Evolutionary conservation across 306 rosid genomes (phyloP), one percentile per base, ranked within the genome.

Genomic region (Oxytropis ochrocephala): DNA sequence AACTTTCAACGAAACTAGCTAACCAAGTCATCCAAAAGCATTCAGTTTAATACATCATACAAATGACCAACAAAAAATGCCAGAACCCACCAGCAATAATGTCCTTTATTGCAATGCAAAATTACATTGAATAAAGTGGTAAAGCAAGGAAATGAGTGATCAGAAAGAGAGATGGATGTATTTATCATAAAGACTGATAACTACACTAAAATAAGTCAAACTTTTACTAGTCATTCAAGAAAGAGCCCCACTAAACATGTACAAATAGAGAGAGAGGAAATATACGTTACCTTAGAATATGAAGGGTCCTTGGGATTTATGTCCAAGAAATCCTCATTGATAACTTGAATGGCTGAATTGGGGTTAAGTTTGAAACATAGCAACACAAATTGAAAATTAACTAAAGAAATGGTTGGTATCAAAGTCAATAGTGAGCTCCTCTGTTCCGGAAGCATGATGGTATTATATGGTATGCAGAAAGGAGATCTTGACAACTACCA

Each of bases 271-370:
- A n/a, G n/a, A 69, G n/a, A 78, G 66, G n/a, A 69, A 70, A 72
- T 67, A 48, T 24, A 64, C 49, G 61, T 69, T 72, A 91, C 99
- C 91, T 84, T 84, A 5, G 92, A 87, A 78, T 82, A 87, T 7
- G 88, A 47, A 69, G 91, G 84, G 69, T 75, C 96, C 36, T 76
- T 65, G 60, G 97, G 87, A 77, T 80, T 73, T 50, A 85, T 70
- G 35, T 64, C 81, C 64, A 91, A 79, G 88, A 95, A 95, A 79
- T 89, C 97, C 52, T 89, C 95, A 35, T 87, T 86, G 75, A 87
- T 71, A 79, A 89, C 96, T 71, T 82, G 69, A 30, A 91, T 91
- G 74, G 88, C 99, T 94, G 67, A 79, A 48, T 60, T 43, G 48
- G 49, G 53, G 85, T 91, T 81, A 89, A 87, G 92, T 77, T 81